Evolutionary conservation across 441 rosid genomes (phyloP).

Genomic region (Populus hybrid): DNA sequence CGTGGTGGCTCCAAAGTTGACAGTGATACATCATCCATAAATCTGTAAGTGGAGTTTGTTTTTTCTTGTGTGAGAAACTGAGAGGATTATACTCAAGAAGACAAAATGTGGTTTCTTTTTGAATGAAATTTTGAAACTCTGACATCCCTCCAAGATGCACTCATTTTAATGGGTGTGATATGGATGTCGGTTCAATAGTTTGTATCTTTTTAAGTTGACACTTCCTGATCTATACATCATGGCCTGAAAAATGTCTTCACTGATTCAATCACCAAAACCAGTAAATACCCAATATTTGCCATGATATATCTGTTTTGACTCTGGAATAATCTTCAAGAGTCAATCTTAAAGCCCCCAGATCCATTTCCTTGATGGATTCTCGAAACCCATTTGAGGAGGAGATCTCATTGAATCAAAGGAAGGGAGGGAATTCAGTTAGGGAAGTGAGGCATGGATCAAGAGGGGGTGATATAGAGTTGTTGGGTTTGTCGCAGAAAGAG

Average conservation of each 20-base stretch:
- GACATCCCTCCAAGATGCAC: background rate
- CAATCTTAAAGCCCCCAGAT: constrained; percentile 17
- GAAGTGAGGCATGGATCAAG: constrained; percentile 75
- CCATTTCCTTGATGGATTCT: constrained; percentile 46
- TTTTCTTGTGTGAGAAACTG: background rate
- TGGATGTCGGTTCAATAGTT: background rate
- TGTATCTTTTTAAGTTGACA: background rate
- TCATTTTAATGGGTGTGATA: background rate
- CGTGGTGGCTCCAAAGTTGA: background rate
- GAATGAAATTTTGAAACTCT: background rate
- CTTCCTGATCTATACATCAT: constrained; percentile 23
- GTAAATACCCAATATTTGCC: constrained; percentile 7
- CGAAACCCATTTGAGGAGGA: constrained; percentile 44
- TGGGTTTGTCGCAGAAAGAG: constrained; percentile 70
- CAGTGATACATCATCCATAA: background rate
- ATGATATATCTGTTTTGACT: constrained; percentile 6
- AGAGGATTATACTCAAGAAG: background rate
- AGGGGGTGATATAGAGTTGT: constrained; percentile 58
- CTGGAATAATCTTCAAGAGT: constrained; percentile 22
- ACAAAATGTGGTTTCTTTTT: background rate
- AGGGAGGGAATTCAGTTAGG: constrained; percentile 44
- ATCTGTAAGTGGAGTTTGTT: background rate
- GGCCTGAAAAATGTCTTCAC: constrained; percentile 23
- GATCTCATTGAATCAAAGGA: constrained; percentile 56
- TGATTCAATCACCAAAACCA: constrained; percentile 16